Base-by-base conservation (phyloP, 2,329 filamentous ascomycete genomes). In the Diaporthe batatas region DNA sequence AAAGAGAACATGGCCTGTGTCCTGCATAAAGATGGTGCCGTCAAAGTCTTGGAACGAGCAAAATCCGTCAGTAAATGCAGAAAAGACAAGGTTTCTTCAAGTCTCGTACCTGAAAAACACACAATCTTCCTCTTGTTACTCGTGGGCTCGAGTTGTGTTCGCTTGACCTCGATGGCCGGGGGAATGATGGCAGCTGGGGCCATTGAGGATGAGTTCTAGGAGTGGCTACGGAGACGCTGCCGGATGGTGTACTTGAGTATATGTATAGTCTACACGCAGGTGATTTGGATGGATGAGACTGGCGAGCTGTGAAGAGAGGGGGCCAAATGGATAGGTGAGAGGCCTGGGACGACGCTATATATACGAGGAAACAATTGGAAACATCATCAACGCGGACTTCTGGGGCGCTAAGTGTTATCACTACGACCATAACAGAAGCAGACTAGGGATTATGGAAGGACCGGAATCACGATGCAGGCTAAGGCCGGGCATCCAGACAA, bases 11-110 rank as follows among this genome's bases (percentile, higher is more conserved):
- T 93, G 91, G 57, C 91, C 91, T 1, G 89, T 92, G 76, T 92
- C 90, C 84, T 92, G 90, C 86, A 91, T 91, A 84, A 92, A 92
- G 75, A 93, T 93, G 5, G 91, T 93, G 75, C 91, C 91, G 79
- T 93, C 91, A 76, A 93, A 93, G 80, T 93, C 90, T 91, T 91
- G 73, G 68, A 53, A 34, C 21, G 2, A 29, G 29, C 2, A 6
- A 58, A 62, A 21, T 8, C 21, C 2, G 11, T 62, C 55, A 49
- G 39, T 16, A 14, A 44, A 21, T 47, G 8, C 6, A 36, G 34
- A 44, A 1, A 39, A 47, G 29, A 34, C 21, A 34, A 44, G 42
- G 59, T 21, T 64, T 64, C n/a, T 8, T 42, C 49, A 16, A 12
- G 72, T 67, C 58, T 32, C 81, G 68, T 83, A 88, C 86, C 87